Evolutionary conservation across 176 grass and related monocot genomes (phyloP).

Genomic region (Puya raimondii): DNA sequence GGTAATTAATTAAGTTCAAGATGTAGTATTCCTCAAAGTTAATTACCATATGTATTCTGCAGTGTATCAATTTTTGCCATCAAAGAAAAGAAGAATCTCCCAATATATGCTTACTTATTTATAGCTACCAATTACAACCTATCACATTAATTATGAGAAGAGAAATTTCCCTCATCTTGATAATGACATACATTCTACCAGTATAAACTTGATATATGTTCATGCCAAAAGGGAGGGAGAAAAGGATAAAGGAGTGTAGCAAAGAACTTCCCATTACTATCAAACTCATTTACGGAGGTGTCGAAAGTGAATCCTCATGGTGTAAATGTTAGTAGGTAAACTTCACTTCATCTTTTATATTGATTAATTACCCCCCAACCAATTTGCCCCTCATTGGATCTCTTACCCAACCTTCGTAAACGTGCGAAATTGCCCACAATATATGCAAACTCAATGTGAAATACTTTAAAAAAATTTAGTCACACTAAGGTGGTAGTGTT

Average conservation of each 20-base stretch:
- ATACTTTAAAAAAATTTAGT: too few species aligned
- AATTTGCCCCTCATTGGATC: neutral
- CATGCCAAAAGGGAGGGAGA: neutral
- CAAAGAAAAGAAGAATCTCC: too few species aligned
- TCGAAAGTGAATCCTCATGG: neutral
- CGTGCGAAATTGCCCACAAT: neutral
- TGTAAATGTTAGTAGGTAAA: slow-evolving; percentile 7
- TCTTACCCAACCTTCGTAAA: neutral
- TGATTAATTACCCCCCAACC: slow-evolving; percentile 6
- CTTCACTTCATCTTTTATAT: slow-evolving; percentile 1
- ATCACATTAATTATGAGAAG: too few species aligned
- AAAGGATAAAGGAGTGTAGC: neutral
- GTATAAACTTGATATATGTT: neutral
- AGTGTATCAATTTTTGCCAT: too few species aligned
- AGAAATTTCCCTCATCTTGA: too few species aligned
- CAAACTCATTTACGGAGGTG: neutral
- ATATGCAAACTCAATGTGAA: neutral
- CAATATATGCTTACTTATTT: too few species aligned
- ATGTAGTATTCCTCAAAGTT: neutral
- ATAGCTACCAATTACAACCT: too few species aligned
- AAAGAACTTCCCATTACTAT: neutral
- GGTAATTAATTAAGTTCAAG: neutral
- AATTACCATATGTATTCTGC: too few species aligned
- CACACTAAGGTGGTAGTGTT: too few species aligned
- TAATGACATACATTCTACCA: too few species aligned